These are phyloP conservation scores for Colletotrichum gigasporum DNA, from an alignment of 2,329 filamentous ascomycete species.

Conservation along the genomic window DNA sequence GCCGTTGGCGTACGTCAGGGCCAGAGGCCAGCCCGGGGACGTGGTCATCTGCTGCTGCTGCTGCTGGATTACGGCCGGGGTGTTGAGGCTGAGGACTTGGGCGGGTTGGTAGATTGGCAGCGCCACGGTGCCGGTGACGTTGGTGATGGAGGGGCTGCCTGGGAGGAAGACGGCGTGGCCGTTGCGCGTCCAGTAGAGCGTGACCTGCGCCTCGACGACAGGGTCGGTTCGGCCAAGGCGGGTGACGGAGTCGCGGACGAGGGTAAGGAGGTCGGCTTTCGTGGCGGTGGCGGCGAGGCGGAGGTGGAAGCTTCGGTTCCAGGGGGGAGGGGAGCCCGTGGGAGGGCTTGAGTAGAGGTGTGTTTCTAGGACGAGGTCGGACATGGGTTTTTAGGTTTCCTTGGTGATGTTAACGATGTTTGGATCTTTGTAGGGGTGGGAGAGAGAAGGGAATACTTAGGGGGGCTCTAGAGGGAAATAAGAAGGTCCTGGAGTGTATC, in stretches of 20 bases:
- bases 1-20: constrained; percentile 10
- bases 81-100: background rate
- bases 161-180: constrained; percentile 14
- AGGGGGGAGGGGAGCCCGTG: background rate
- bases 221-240: constrained; percentile 20
- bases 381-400: background rate
- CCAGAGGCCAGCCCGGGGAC: background rate
- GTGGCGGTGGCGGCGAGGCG: constrained; percentile 1
- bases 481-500: background rate
- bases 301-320: constrained; percentile 14
- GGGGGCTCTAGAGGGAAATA: no score
- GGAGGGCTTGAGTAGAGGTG: constrained; percentile 8
- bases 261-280: constrained; percentile 10
- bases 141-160: background rate
- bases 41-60: background rate
- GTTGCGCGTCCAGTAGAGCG: constrained; percentile 19
- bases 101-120: constrained; percentile 1
- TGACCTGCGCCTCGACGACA: constrained; percentile 17
- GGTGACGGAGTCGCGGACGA: background rate
- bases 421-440: background rate
- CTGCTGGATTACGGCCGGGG: background rate
- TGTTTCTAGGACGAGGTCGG: constrained; percentile 11
- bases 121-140: background rate
- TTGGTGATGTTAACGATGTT: background rate
- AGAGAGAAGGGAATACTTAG: background rate